phyloP scores from a whole-genome alignment of 2,329 filamentous ascomycete genomes.

The Calonectria hawksworthii region DNA sequence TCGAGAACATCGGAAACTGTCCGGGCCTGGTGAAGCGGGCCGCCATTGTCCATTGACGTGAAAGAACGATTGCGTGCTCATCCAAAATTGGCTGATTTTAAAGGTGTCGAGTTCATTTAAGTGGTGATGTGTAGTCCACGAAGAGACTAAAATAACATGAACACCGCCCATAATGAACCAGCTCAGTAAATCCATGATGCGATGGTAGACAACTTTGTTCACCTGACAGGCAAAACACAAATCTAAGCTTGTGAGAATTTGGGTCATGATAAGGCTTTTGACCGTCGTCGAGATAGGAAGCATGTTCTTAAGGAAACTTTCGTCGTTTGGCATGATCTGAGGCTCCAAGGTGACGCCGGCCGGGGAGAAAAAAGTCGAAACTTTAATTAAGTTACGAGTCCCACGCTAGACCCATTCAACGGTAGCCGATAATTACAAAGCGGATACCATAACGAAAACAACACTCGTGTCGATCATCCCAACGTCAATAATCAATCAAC shows the following conservation, averaged over 20 bases:
- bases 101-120: neutral
- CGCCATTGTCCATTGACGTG: neutral
- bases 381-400: neutral
- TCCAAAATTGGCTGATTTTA: neutral
- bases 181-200: neutral
- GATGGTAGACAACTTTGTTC: neutral
- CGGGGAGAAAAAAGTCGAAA: neutral
- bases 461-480: neutral
- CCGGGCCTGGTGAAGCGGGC: neutral
- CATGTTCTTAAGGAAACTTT: neutral
- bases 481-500: neutral
- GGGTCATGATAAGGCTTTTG: neutral
- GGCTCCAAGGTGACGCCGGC: neutral
- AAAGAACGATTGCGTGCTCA: neutral
- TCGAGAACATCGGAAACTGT: conserved; percentile 20
- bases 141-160: neutral
- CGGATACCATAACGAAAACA: neutral
- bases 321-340: neutral
- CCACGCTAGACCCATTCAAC: neutral
- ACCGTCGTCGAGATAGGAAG: neutral
- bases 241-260: neutral
- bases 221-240: neutral
- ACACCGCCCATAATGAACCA: neutral
- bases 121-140: too few relatives aligned
- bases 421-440: neutral